Percentiles rank a stretch among this genome's conserved stretches.
Conservation (phyloP, 176 grass and related monocot genomes). For the Oryza meyeriana region DNA sequence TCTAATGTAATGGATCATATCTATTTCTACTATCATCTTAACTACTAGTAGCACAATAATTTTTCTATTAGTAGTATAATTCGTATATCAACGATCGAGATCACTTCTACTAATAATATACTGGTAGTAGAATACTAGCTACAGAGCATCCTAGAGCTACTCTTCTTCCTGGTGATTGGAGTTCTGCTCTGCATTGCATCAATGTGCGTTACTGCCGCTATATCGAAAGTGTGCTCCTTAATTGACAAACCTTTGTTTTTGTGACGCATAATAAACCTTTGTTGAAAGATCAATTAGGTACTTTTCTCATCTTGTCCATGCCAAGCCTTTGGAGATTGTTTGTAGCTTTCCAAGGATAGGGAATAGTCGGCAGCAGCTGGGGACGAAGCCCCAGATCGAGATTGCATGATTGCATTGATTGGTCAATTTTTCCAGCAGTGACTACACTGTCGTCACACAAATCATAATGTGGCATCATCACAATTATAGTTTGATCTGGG, state of each 20-base stretch:
- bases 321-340: constrained; percentile 37
- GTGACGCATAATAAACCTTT: constrained; percentile 37
- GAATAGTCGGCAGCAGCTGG: constrained; percentile 35
- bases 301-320: constrained; percentile 41
- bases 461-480: constrained; percentile 12
- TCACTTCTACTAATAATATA: too few species aligned
- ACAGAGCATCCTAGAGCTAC: too few species aligned
- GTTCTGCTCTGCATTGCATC: constrained; percentile 24
- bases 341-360: constrained; percentile 25
- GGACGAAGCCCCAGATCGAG: constrained; percentile 9
- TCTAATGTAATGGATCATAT: too few species aligned
- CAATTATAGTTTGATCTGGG: background rate
- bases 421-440: constrained; percentile 39
- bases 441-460: constrained; percentile 9
- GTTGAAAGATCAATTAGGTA: constrained; percentile 39
- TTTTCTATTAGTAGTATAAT: too few species aligned
- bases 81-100: too few species aligned
- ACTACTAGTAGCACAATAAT: too few species aligned
- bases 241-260: constrained; percentile 42
- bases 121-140: too few species aligned
- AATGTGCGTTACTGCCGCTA: constrained; percentile 20
- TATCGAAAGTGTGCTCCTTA: constrained; percentile 42
- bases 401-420: constrained; percentile 20
- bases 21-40: too few species aligned
- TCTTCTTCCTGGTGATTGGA: constrained; percentile 28